Evolutionary conservation across 306 rosid species (phyloP), one percentile per base, ranked within the genome.

Genomic region (Lagenaria siceraria): DNA sequence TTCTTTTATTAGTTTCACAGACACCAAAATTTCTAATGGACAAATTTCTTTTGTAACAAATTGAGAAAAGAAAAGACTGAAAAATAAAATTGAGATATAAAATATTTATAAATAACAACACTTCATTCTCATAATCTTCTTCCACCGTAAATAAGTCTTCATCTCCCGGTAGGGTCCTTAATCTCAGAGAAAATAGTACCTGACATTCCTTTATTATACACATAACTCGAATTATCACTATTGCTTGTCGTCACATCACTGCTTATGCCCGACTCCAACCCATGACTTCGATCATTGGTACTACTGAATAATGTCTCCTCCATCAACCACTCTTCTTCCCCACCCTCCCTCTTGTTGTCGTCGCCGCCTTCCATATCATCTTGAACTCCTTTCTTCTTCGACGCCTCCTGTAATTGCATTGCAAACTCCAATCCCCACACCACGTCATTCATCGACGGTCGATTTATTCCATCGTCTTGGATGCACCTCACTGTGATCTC

Each of bases 361-460:
- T 56, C 40, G 21, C 11, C n/a, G 12, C 21, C 38, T 9, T 31
- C 68, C 40, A 6, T 21, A 7, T 22, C 21, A 7, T 7, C 53
- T 10, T 65, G 13, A 5, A 18, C 29, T 35, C 7, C 72, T 4
- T 65, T 49, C 33, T 74, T 54, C 33, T 31, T 51, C 0, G 78
- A 29, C 4, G 12, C 86, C 81, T 80, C 80, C 75, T 65, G 72
- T 36, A 36, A n/a, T 1, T 65, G 27, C 27, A 10, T 9, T 11
- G 72, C 72, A 36, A 36, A 65, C 72, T 65, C 72, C 27, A 65
- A n/a, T 36, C 51, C 72, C 49, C 72, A 38, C 8, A 65, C 72
- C 35, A 87, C 89, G 11, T 89, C 91, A 27, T 86, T 86, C 84
- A 77, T 85, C 13, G 86, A 49, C 0, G 87, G 90, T 70, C 91